Conservation (phyloP, 2,329 filamentous ascomycete genomes). For the Fusarium sp. region DNA sequence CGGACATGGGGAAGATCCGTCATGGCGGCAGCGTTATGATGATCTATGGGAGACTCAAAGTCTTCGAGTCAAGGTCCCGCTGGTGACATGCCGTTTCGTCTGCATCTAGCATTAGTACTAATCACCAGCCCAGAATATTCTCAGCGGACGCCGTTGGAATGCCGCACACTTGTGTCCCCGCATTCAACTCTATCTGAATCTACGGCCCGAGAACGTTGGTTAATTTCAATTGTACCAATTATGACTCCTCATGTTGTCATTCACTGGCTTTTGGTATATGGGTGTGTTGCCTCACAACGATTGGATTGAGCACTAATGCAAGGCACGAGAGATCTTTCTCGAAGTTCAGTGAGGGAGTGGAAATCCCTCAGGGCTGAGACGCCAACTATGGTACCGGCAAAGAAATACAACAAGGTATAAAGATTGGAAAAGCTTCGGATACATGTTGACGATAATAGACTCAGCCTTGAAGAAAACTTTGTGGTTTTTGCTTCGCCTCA, state of each 20-base stretch:
- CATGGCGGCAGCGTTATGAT: not conserved
- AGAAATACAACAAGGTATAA: not conserved
- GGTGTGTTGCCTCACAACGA: not conserved
- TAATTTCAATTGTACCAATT: not conserved
- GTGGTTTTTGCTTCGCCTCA: not conserved
- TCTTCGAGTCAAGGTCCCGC: not conserved
- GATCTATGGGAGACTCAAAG: not conserved
- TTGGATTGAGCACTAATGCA: not conserved
- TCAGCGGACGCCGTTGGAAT: not conserved
- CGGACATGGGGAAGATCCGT: not conserved
- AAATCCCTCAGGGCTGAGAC: not conserved
- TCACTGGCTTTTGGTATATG: not conserved
- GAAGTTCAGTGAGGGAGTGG: fast-evolving
- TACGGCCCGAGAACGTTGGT: not conserved
- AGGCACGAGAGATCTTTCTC: not conserved
- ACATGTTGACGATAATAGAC: not conserved
- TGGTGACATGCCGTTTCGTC: not conserved
- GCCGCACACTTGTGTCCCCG: not conserved
- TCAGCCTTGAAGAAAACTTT: not conserved
- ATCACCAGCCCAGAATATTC: not conserved
- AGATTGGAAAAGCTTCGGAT: not conserved
- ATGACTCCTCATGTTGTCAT: not conserved
- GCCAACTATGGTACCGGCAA: not conserved
- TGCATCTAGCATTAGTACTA: not conserved
- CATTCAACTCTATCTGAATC: not conserved